Evolutionary conservation across 345 rosid species (phyloP), one percentile per base, ranked within the genome.

Genomic region (Crucihimalaya himalaica): DNA sequence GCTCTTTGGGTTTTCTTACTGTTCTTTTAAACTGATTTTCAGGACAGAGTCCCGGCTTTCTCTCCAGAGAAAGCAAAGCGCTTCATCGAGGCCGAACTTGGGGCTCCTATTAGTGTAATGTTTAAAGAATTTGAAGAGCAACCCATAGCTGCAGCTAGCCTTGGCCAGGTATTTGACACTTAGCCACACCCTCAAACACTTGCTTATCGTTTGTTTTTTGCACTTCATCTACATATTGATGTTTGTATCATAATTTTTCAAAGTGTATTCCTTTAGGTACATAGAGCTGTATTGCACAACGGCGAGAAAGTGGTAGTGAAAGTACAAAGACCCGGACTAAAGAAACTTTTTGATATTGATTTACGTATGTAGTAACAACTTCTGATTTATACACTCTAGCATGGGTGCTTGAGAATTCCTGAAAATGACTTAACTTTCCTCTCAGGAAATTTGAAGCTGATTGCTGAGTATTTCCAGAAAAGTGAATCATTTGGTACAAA

Each of bases 111-210:
- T 3, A 74, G 83, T 52, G 63, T 84, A 45, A 70, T 94, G 77
- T 94, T 73, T 70, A 88, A 81, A 84, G 93, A 82, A 72, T 89
- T 94, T 73, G 98, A 94, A 83, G 97, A 94, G 52, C 86, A 53
- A 72, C 97, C 98, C n/a, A 85, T 94, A 64, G 98, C 98, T 71
- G 98, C 97, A 42, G 98, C 98, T 83, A 93, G 97, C 79, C 98
- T 93, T 86, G 98, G 98, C 77, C 98, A 93, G 93, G 98, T 93
- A 83, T 80, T 85, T 81, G 80, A 80, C 71, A 81, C 46, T 34
- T 54, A 63, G 21, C 48, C 39, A 62, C 62, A 35, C 48, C 34
- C 68, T 18, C 51, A n/a, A 28, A 16, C 16, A 54, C 63, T 39
- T 40, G 42, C 35, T 45, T 47, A 56, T 29, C 4, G 0, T 19